A percentile compares a stretch with the other conserved stretches of the same genome.
These are phyloP conservation scores for Oryza rufipogon DNA, from an alignment of 176 grass and related monocot species.

Conservation along the genomic window DNA sequence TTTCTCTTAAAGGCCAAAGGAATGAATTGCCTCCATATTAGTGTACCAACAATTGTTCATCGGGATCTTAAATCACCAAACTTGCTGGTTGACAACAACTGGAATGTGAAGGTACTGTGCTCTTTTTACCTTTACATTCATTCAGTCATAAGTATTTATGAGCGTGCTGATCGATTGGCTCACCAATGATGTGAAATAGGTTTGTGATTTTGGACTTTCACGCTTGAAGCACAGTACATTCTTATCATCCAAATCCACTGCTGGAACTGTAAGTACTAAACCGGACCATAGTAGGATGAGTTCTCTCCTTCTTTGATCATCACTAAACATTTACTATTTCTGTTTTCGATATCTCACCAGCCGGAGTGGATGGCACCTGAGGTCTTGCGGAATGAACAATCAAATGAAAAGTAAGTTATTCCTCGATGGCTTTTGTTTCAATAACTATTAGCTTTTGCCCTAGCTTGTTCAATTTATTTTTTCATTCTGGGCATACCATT, in stretches of 20 bases:
- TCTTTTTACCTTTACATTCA: slow-evolving; percentile 14
- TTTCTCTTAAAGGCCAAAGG: slow-evolving; percentile 81
- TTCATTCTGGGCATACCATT: slow-evolving; percentile 20
- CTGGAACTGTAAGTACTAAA: slow-evolving; percentile 85
- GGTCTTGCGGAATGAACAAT: slow-evolving; percentile 96
- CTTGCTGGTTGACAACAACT: slow-evolving; percentile 98
- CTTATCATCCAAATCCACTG: slow-evolving; percentile 98
- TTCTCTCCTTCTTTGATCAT: slow-evolving; percentile 2
- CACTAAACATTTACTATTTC: slow-evolving; percentile 5
- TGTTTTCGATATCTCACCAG: slow-evolving; percentile 38
- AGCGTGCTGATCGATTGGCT: slow-evolving; percentile 16
- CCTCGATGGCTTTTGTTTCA: slow-evolving; percentile 10
- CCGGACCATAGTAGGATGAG: slow-evolving; percentile 1
- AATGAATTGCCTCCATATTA: slow-evolving; percentile 97
- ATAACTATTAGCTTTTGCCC: not conserved
- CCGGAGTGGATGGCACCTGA: slow-evolving; percentile 99
- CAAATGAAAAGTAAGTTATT: slow-evolving; percentile 94
- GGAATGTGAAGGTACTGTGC: slow-evolving; percentile 88
- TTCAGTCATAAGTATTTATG: not conserved
- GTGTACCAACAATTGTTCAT: slow-evolving; percentile 93
- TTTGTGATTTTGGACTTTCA: slow-evolving; percentile 99
- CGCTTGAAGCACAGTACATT: slow-evolving; percentile 97
- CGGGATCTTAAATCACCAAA: slow-evolving; percentile 99
- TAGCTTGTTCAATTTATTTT: slow-evolving; percentile 7
- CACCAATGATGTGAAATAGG: slow-evolving; percentile 55